A percentile compares a stretch with the other conserved stretches of the same genome.
Conservation (phyloP, 352 stramenopile species). For the Halophytophthora batemanensis region DNA sequence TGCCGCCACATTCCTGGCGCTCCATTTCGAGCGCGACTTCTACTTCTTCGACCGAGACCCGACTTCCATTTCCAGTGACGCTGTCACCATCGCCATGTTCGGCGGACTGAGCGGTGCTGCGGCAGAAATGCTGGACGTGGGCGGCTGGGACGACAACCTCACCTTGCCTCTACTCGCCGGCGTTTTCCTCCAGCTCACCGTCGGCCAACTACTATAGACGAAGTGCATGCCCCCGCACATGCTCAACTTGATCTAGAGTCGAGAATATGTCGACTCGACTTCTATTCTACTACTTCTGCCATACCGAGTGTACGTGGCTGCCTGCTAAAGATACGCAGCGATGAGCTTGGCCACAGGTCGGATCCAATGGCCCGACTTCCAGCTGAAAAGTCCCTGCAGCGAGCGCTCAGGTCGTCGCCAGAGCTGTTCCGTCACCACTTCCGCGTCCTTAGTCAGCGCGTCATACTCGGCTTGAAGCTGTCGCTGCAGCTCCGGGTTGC, state of each 20-base stretch:
- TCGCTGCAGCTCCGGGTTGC: slow-evolving; percentile 40
- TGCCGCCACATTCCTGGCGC: slow-evolving; percentile 16
- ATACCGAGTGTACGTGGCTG: background rate
- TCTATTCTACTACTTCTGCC: slow-evolving; percentile 1
- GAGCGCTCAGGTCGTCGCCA: slow-evolving; percentile 58
- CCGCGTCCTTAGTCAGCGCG: slow-evolving; percentile 37
- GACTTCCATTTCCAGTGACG: background rate
- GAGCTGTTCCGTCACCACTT: slow-evolving; percentile 58
- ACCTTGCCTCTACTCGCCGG: slow-evolving; percentile 44
- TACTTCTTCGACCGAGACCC: slow-evolving; percentile 17
- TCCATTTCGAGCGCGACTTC: slow-evolving; percentile 24
- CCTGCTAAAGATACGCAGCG: slow-evolving; percentile 46
- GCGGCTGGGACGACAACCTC: slow-evolving; percentile 60
- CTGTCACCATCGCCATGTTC: slow-evolving; percentile 16
- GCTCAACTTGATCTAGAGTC: slow-evolving; percentile 23
- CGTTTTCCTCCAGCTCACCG: slow-evolving; percentile 31
- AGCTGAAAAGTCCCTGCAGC: slow-evolving; percentile 58
- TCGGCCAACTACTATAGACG: slow-evolving; percentile 19
- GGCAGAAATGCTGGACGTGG: slow-evolving; percentile 42
- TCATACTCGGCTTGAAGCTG: slow-evolving; percentile 54
- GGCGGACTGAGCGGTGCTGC: slow-evolving; percentile 32
- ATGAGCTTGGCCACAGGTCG: slow-evolving; percentile 66
- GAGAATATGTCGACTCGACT: slow-evolving; percentile 1
- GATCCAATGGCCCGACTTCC: slow-evolving; percentile 79
- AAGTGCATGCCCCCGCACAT: slow-evolving; percentile 2